A percentile compares a stretch with the other conserved stretches of the same genome.
phyloP scores from a whole-genome alignment of 352 stramenopile species.

The Phytophthora fragariae region DNA sequence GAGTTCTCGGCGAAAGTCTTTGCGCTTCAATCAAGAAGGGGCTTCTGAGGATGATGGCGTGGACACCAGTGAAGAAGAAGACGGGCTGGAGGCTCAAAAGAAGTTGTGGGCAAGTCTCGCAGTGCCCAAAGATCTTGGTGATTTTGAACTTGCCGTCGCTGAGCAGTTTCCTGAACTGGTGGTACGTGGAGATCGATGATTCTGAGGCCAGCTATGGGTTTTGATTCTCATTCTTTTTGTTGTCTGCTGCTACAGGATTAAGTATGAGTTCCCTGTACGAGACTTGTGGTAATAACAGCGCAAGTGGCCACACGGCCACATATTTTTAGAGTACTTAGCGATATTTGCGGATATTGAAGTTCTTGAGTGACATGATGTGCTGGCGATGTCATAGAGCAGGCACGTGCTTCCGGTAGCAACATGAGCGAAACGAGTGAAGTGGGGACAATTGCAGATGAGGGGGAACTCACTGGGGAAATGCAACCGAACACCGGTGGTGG shows the following conservation, averaged over 20 bases:
- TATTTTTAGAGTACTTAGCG: slow-evolving; percentile 39
- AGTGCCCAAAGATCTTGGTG: slow-evolving; percentile 30
- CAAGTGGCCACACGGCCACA: slow-evolving; percentile 23
- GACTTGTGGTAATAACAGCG: slow-evolving; percentile 27
- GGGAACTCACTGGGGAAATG: background rate
- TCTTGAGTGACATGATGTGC: background rate
- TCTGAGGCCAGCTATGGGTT: background rate
- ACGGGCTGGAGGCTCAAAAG: slow-evolving; percentile 24
- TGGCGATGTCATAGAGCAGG: slow-evolving; percentile 12
- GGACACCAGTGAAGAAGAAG: slow-evolving; percentile 13
- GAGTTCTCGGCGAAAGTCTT: slow-evolving; percentile 32
- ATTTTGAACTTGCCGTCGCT: slow-evolving; percentile 55
- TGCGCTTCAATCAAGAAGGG: slow-evolving; percentile 32
- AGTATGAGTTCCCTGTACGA: slow-evolving; percentile 1
- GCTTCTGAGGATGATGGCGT: slow-evolving; percentile 24
- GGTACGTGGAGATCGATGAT: slow-evolving; percentile 32
- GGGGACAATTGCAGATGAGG: slow-evolving; percentile 18
- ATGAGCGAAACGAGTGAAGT: slow-evolving; percentile 25
- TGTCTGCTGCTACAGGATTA: slow-evolving; percentile 36
- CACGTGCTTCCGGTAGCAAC: slow-evolving; percentile 5
- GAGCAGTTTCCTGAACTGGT: slow-evolving; percentile 54
- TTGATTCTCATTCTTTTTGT: slow-evolving; percentile 8
- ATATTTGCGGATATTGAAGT: slow-evolving; percentile 20
- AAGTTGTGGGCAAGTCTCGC: slow-evolving; percentile 34
- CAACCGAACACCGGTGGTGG: background rate